phyloP scores from a whole-genome alignment of 2,329 filamentous ascomycete genomes.

The Uncinocarpus reesii region DNA sequence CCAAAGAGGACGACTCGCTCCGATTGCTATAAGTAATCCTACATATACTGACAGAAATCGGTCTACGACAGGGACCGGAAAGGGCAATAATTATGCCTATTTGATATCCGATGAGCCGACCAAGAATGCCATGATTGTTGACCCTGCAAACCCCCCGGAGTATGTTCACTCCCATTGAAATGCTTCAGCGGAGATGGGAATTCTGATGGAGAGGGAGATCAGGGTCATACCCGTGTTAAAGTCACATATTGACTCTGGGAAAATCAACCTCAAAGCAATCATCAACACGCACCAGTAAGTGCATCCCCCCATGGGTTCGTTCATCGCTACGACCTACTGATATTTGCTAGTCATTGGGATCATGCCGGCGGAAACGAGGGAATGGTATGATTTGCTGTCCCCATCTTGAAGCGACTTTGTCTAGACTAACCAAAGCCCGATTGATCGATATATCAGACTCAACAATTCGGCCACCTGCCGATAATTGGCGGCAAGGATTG shows the following conservation, averaged over 20 bases:
- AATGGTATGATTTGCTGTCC: slow-evolving; percentile 45
- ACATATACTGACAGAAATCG: not conserved
- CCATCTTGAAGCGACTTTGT: not conserved
- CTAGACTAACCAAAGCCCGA: not conserved
- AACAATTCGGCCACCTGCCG: slow-evolving; percentile 43
- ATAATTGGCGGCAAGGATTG: slow-evolving; percentile 87
- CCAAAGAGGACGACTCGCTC: too few relatives aligned
- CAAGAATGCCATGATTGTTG: slow-evolving; percentile 43
- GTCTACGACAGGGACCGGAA: slow-evolving; percentile 16
- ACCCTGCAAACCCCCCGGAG: slow-evolving; percentile 44
- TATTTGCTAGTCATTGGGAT: slow-evolving; percentile 65
- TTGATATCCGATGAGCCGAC: slow-evolving; percentile 42
- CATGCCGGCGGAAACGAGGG: slow-evolving; percentile 86
- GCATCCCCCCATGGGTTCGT: not conserved
- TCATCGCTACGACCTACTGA: not conserved
- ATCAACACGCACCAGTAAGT: slow-evolving; percentile 94
- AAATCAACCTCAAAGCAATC: slow-evolving; percentile 76
- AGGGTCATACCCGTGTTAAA: slow-evolving; percentile 59
- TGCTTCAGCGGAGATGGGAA: not conserved
- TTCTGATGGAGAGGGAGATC: not conserved
- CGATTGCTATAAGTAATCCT: too few relatives aligned
- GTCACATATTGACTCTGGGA: slow-evolving; percentile 57
- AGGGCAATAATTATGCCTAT: slow-evolving; percentile 44
- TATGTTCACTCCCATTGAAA: slow-evolving; percentile 23
- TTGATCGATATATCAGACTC: slow-evolving; percentile 38